Evolutionary conservation across 305 asterid species (phyloP), one percentile per base, ranked within the genome.

Genomic region (Withania somnifera): DNA sequence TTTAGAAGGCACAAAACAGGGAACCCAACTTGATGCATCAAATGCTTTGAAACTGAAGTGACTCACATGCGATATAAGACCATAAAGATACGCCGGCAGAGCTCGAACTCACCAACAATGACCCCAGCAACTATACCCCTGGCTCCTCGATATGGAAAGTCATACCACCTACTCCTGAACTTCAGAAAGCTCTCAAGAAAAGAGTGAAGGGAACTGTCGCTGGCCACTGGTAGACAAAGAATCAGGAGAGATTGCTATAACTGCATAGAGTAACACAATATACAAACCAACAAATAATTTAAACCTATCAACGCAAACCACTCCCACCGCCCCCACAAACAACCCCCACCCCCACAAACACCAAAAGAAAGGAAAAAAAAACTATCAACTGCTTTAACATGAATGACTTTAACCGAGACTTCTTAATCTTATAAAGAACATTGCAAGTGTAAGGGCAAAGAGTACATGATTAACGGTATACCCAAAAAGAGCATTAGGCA

Each of bases 161-260:
- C 99, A 89, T 91, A 93, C 98, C 98, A 96, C 80, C 99, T 90
- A 87, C 94, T 91, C 90, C 95, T 92, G 82, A 90, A 94, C 88
- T 91, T 96, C 83, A 94, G 87, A 83, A 90, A 94, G 89, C 97
- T 96, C 87, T 96, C 98, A 36, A 96, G 91, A 83, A 94, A 96
- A 80, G 89, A 88, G 47, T 82, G 89, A 86, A 96, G 84, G 68
- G 99, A 96, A 40, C 90, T 91, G 82, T 96, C 93, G 17, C 87
- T 90, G 47, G 95, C 93, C 89, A 93, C 99, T 96, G 94, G 83
- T 78, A 82, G 81, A 36, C 79, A 78, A 14, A 64, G 19, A 38
- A 78, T 32, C 15, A 45, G 17, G 51, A 50, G 77, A 64, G 45
- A 52, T 24, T 10, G 34, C 40, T 76, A 36, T 40, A 75, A 73